Base-by-base conservation (phyloP, 2,329 filamentous ascomycete species). In the Geosmithia morbida region DNA sequence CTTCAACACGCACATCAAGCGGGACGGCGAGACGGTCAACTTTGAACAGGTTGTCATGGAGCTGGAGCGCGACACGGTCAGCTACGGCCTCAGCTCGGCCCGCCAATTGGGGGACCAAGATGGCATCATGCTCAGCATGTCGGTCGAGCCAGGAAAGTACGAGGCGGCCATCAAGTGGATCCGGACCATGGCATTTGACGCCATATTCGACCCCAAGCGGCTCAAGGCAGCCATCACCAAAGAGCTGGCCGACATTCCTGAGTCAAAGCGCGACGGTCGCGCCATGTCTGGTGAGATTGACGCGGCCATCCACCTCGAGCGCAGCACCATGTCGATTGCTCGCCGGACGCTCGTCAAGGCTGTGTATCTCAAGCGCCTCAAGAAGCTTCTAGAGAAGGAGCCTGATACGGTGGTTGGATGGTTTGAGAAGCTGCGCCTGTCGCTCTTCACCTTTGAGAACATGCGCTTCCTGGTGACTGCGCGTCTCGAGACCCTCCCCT, bases 11-110 rank as follows among this genome's bases (percentile, higher is more conserved):
- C 92, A 90, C 2, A 82, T 98, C 50, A 72, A 75, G 56, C 80
- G 82, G 29, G 74, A 88, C 55, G 88, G 86, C 42, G 73, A 87
- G 59, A 77, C 75, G 20, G 69, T 98, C 29, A 81, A 84, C 44
- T 98, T 97, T 56, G 92, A 97, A 61, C 79, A 95, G 51, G 86
- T 97, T 2, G 88, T 97, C 43, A 86, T 87, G 59, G 81, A 89
- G 59, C 74, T 98, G 3, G 92, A 98, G 63, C 79, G 83, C 57
- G 89, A 97, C 55, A 97, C 92, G 0, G 81, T 97, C 49, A 82
- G 80, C 53, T 97, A 95, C 62, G 71, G 68, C 1, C 79, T 96
- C 53, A 79, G 81, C 50, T 77, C 77, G 2, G 84, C 81, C 6
- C 72, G 74, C 17, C 70, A 73, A 33, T 67, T 94, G 43, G 83